Evolutionary conservation across 148 eudicot genomes (phyloP), one percentile per base, ranked within the genome.

Genomic region (Vaccinium macrocarpon): DNA sequence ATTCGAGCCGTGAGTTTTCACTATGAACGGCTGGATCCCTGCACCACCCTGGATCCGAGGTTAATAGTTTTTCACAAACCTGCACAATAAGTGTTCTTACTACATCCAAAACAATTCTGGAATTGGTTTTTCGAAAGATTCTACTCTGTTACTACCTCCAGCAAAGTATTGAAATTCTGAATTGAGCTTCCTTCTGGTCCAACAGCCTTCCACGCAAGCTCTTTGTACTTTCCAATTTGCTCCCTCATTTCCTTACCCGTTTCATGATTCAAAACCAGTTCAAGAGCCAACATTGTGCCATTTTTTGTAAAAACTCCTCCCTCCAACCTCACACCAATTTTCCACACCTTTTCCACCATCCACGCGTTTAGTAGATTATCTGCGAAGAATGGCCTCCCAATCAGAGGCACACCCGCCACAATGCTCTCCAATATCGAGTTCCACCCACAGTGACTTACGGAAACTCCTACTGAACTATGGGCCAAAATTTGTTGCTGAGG

Each of bases 401-500:
- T 88, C 84, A 93, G 62, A 0, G 98, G 98, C 82, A 94, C 93
- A 6, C 94, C 90, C 0, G 75, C 80, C 29, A 87, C 85, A n/a
- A 93, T 86, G 76, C 96, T 90, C 86, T 94, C 98, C 80, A 88
- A 21, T 1, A 91, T 32, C n/a, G 96, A 94, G 76, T 92, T 93
- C 94, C 93, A 93, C 3, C 98, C 96, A 57, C 92, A 89, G 21
- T 94, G 98, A 4, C 93, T 94, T 46, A 93, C 80, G 78, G 87
- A 90, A 29, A 86, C 92, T 6, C 94, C 94, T 5, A 89, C 68
- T 0, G 90, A 84, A 6, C 68, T 29, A 79, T 92, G 93, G 0
- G 62, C 86, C 71, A 94, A 64, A 8, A 93, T 71, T 62, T 90
- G 84, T 81, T 84, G 35, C 70, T 94, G 96, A 2, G 98, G 98